Conservation (phyloP, 2,329 filamentous ascomycete species). For the Lachnellula hyalina region DNA sequence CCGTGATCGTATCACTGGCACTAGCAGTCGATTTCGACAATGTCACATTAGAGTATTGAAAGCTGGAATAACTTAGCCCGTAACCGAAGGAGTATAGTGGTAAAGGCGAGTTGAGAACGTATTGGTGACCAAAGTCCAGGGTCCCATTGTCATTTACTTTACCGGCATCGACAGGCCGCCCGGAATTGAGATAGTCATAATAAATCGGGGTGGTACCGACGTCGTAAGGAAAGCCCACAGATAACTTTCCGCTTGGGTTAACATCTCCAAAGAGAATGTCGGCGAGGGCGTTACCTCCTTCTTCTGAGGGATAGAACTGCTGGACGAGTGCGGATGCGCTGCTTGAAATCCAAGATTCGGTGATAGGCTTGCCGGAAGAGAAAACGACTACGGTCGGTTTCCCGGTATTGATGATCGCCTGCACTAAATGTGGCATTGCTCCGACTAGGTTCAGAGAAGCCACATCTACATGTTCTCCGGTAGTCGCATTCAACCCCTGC, state of each 20-base stretch:
- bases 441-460: conserved; percentile 61
- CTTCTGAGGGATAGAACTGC: conserved; percentile 73
- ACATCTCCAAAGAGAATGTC: conserved; percentile 75
- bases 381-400: conserved; percentile 78
- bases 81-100: conserved; percentile 85
- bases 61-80: conserved; percentile 65
- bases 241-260: conserved; percentile 65
- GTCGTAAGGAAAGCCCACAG: conserved; percentile 63
- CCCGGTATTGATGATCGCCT: conserved; percentile 62
- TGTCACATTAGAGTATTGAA: conserved; percentile 45
- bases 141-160: conserved; percentile 69
- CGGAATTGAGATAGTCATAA: conserved; percentile 69
- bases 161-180: conserved; percentile 68
- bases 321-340: conserved; percentile 62
- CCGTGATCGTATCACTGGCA: conserved; percentile 45
- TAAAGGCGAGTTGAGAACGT: conserved; percentile 71
- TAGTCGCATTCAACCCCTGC: conserved; percentile 66
- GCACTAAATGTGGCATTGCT: conserved; percentile 61
- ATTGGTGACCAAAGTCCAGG: conserved; percentile 79
- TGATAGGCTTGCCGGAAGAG: conserved; percentile 71
- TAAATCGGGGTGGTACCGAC: conserved; percentile 64
- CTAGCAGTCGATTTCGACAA: conserved; percentile 34
- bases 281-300: conserved; percentile 74
- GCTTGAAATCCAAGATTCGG: conserved; percentile 66
- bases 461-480: conserved; percentile 68